Base-by-base conservation (phyloP, 805 yeast genomes). In the Suhomyces tanzawaensis region DNA sequence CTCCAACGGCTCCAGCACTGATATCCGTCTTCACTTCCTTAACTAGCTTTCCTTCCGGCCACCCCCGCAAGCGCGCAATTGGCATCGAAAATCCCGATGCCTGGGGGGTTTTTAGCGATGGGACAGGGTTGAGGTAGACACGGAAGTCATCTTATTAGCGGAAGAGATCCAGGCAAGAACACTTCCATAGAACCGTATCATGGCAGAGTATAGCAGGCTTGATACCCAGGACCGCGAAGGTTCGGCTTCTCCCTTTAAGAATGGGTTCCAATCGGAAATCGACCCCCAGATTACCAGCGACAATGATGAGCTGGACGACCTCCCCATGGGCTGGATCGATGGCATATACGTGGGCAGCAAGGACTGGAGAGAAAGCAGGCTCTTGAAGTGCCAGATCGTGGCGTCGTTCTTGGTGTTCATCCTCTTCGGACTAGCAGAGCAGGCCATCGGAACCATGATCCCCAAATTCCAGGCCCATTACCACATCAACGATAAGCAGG, bases 361-460 rank as follows among this genome's bases (percentile, higher is more conserved):
- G n/a, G 65, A 74, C 47, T 60, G 72, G 51, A 57, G 66, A 16
- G 32, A 53, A 8, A 70, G 75, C 24, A 19, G 23, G 3, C 53
- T 57, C 24, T 54, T 79, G 9, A 64, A 64, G 39, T n/a, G 52
- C 4, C 83, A 79, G 52, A 59, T 79, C 17, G 1, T 60, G 0
- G 53, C 70, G 0, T 54, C 69, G 1, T 72, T 62, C 41, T 27
- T 58, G 17, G 52, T 66, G 1, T 73, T 79, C 47, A 51, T 68
- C 1, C 49, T 77, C 1, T 56, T 76, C 41, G 88, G 88, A 0
- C 51, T 81, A 19, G 66, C 72, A 4, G 87, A 82, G 47, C 83
- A 81, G 52, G 66, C 82, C 0, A 55, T 79, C 13, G 87, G 87
- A 0, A 71, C 85, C 0, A 51, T 81, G 27, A 62, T 82, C 42